A percentile compares a stretch with the other conserved stretches of the same genome.
These are phyloP conservation scores for Echinosphaeria canescens DNA, from an alignment of 2,329 filamentous ascomycete genomes.

Conservation along the genomic window DNA sequence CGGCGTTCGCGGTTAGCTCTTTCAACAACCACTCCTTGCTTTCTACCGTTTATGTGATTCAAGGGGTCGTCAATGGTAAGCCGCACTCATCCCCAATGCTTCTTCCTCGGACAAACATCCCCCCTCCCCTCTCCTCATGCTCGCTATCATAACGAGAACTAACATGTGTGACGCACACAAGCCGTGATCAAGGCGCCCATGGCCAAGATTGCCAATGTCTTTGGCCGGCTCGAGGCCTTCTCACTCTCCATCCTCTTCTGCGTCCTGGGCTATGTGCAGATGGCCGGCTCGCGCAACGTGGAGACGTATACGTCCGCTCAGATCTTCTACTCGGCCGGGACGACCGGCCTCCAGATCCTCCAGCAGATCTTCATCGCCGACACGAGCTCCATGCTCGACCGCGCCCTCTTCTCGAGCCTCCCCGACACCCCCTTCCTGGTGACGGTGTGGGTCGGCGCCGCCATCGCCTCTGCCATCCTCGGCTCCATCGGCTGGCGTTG, in stretches of 20 bases:
- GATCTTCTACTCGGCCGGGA: constrained; percentile 35
- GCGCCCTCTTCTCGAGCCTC: constrained; percentile 33
- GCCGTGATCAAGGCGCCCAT: constrained; percentile 37
- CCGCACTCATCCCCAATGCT: no score
- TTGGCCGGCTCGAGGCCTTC: constrained; percentile 38
- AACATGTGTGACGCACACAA: no score
- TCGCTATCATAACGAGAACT: no score
- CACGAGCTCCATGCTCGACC: constrained; percentile 34
- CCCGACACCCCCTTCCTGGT: constrained; percentile 36
- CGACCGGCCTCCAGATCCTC: constrained; percentile 32
- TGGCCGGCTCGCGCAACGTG: constrained; percentile 30
- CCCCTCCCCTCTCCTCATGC: no score
- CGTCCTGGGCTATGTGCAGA: constrained; percentile 32
- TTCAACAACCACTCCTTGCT: constrained; percentile 41
- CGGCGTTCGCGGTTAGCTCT: constrained; percentile 40
- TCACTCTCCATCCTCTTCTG: constrained; percentile 27
- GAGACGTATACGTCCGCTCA: constrained; percentile 28
- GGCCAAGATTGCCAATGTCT: constrained; percentile 38
- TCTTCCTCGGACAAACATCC: no score
- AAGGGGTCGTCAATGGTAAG: constrained; percentile 38
- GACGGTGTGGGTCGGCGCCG: constrained; percentile 36
- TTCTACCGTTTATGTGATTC: constrained; percentile 40
- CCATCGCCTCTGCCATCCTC: constrained; percentile 24
- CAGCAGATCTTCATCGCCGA: constrained; percentile 45
- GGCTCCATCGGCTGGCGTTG: constrained; percentile 30